phyloP scores from a whole-genome alignment of 345 rosid genomes.

The Sisymbrium irio region DNA sequence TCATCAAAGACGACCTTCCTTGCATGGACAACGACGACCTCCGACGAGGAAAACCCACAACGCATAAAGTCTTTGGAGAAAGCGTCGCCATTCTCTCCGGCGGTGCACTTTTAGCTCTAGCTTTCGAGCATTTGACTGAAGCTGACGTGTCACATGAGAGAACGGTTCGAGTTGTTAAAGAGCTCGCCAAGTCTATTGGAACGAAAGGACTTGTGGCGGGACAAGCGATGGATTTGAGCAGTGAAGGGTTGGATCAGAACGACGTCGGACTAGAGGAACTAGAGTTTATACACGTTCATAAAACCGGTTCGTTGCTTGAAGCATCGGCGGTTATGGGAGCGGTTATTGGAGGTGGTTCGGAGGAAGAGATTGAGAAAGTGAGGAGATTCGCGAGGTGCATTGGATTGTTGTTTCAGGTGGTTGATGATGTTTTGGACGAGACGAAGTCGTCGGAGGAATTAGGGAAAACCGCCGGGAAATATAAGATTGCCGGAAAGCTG shows the following conservation, averaged over 20 bases:
- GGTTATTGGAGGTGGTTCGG: conserved; percentile 66
- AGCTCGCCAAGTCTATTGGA: conserved; percentile 63
- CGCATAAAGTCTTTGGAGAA: conserved; percentile 82
- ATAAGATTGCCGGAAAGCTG: conserved; percentile 62
- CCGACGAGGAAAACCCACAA: conserved; percentile 86
- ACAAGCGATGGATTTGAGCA: conserved; percentile 64
- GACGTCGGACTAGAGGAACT: conserved; percentile 52
- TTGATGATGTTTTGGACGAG: conserved; percentile 84
- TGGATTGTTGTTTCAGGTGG: conserved; percentile 86
- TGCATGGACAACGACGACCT: conserved; percentile 92
- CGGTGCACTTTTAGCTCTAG: conserved; percentile 60
- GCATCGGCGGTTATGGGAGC: conserved; percentile 76
- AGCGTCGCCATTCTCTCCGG: conserved; percentile 79
- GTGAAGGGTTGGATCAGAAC: conserved; percentile 45
- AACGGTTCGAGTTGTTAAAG: conserved; percentile 55
- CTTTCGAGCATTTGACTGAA: conserved; percentile 69
- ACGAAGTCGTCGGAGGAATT: conserved; percentile 73
- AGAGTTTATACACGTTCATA: conserved; percentile 78
- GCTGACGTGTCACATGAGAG: conserved; percentile 44
- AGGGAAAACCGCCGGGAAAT: conserved; percentile 93
- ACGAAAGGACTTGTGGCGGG: conserved; percentile 79
- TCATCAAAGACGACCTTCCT: conserved; percentile 87
- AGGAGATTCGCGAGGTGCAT: conserved; percentile 66
- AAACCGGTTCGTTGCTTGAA: conserved; percentile 75
- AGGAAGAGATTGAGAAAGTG: conserved; percentile 64